These are phyloP conservation scores for Solanum chiquidenum DNA, from an alignment of 257 asterid species.

Conservation along the genomic window DNA sequence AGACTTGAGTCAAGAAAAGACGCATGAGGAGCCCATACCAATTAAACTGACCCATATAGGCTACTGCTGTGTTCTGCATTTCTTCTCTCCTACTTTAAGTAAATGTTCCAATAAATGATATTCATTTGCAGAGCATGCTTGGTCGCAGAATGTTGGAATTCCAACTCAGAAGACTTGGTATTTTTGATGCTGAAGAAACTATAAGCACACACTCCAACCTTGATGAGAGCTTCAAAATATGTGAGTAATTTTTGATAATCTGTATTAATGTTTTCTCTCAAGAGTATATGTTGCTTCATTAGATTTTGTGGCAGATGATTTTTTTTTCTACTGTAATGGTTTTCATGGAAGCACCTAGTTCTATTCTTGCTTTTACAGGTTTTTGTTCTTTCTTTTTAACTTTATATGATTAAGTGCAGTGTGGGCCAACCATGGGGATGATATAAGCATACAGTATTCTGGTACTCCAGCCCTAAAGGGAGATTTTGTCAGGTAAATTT, in stretches of 20 bases:
- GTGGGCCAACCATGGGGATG: conserved; percentile 84
- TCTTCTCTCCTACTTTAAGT: neutral
- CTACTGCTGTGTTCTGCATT: neutral
- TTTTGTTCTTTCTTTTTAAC: conserved; percentile 1
- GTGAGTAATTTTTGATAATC: conserved; percentile 34
- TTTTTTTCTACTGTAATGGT: neutral
- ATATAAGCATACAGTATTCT: conserved; percentile 60
- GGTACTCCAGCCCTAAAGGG: conserved; percentile 80
- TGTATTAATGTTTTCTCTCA: neutral
- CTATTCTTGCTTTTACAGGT: neutral
- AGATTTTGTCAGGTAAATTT: conserved; percentile 61
- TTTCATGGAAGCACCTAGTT: neutral
- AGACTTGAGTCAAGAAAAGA: neutral
- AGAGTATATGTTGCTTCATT: neutral
- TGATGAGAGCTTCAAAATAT: conserved; percentile 58
- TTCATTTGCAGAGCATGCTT: conserved; percentile 70
- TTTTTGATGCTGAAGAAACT: conserved; percentile 58
- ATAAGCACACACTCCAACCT: conserved; percentile 56
- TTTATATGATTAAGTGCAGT: conserved; percentile 29
- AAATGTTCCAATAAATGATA: neutral
- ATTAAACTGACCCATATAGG: neutral
- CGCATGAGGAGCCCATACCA: neutral
- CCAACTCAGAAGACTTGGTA: conserved; percentile 88
- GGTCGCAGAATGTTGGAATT: conserved; percentile 86
- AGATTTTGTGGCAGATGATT: neutral